Conservation (phyloP, 441 rosid genomes). For the Croton setiger region DNA sequence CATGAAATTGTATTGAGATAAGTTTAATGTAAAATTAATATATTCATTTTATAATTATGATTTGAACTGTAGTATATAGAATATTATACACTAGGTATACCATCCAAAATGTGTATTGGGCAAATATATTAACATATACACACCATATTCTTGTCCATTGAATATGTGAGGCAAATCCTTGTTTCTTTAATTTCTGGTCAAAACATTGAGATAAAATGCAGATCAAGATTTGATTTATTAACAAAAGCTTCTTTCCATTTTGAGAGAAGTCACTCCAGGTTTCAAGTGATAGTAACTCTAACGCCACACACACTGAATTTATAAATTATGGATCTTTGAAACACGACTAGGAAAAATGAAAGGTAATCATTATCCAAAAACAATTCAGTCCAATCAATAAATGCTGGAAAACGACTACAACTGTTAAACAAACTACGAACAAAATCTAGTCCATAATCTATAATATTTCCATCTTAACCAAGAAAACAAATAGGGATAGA, state of each 20-base stretch:
- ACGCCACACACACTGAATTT: no score
- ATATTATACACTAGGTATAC: no score
- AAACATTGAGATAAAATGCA: not conserved
- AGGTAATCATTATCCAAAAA: not conserved
- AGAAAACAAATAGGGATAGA: not conserved
- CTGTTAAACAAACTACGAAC: not conserved
- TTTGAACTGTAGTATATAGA: no score
- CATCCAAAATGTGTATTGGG: no score
- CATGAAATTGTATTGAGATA: no score
- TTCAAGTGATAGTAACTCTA: no score
- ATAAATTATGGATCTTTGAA: no score
- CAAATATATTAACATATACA: no score
- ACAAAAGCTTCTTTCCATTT: not conserved
- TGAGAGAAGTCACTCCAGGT: not conserved
- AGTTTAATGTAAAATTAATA: no score
- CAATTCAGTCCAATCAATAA: slow-evolving; percentile 2
- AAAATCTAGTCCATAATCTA: not conserved
- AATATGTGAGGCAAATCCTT: not conserved
- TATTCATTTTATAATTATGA: no score
- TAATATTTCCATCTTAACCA: not conserved
- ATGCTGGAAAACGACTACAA: not conserved
- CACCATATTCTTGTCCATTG: no score
- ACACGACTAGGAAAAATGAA: not conserved
- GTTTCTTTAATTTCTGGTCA: not conserved
- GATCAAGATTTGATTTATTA: not conserved